Evolutionary conservation across 352 stramenopile genomes (phyloP), one percentile per base, ranked within the genome.

Genomic region (Blastocystis sp.): DNA sequence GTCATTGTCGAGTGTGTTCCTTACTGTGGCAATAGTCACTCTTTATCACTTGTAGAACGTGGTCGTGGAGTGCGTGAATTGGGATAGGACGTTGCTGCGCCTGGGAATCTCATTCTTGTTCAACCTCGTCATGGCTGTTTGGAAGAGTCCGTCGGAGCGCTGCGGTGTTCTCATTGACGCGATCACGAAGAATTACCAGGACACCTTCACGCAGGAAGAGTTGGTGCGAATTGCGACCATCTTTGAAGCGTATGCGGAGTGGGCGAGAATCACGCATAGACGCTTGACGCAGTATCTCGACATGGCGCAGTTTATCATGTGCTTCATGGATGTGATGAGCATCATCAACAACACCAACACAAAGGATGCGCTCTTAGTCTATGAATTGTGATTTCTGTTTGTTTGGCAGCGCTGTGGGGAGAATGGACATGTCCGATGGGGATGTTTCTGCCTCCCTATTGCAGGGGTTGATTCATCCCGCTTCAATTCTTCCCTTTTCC

Each of bases 331-430:
- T 60, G 33, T 78, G 12, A 37, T 78, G 37, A 37, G 67, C 19
- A 78, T 78, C 21, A 33, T 78, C 3, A 78, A 60, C 29, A 78
- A 78, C 6, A 78, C 67, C 10, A 78, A 78, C 29, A 78, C 67
- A 3, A 78, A 55, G 67, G 67, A 78, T 24, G 29, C 67, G 10
- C 29, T 78, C 3, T 61, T 78, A 24, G 16, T 39, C 12, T 78
- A 78, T 55, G 26, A 61, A 45, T 33, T 78, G 67, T 78, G 35
- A 74, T 78, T 19, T 19, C 12, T 76, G 65, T 76, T 76, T 76
- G 65, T 76, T 69, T 37, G 24, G 33, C 19, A 35, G n/a, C n/a
- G n/a, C n/a, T n/a, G n/a, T n/a, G n/a, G n/a, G n/a, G n/a, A n/a
- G n/a, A n/a, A n/a, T n/a, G n/a, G n/a, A n/a, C n/a, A n/a, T n/a